phyloP scores from a whole-genome alignment of 495 filamentous ascomycete species.

The Podospora australis region DNA sequence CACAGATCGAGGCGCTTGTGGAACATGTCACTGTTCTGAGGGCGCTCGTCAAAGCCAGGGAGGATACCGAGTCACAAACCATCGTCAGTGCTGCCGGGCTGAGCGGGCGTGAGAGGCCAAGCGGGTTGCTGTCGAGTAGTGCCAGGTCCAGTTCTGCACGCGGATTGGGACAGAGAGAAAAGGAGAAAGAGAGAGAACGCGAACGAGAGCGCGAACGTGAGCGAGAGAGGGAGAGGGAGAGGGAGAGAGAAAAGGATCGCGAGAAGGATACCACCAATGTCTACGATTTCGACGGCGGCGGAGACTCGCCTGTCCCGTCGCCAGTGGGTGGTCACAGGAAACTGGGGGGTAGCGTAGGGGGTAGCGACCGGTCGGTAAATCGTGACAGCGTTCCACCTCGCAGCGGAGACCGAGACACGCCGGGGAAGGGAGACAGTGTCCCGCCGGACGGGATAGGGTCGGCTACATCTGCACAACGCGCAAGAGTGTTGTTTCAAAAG shows the following conservation, averaged over 20 bases:
- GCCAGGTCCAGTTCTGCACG: conserved; percentile 23
- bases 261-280: conserved; percentile 50
- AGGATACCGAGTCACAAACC: conserved; percentile 52
- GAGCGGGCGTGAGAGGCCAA: conserved; percentile 21
- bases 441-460: conserved; percentile 33
- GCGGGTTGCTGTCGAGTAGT: conserved; percentile 20
- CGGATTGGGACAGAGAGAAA: conserved; percentile 21
- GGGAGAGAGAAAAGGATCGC: conserved; percentile 20
- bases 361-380: conserved; percentile 32
- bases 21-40: conserved; percentile 41
- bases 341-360: conserved; percentile 49
- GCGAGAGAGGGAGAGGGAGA: conserved; percentile 15
- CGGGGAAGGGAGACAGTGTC: conserved; percentile 38
- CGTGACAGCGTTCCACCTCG: conserved; percentile 42
- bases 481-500: conserved; percentile 52
- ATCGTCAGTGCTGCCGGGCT: conserved; percentile 33
- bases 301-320: conserved; percentile 65
- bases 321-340: conserved; percentile 42
- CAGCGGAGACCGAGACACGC: conserved; percentile 36
- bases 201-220: conserved; percentile 14
- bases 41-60: conserved; percentile 48
- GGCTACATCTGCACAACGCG: conserved; percentile 28
- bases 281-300: conserved; percentile 63
- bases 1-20: conserved; percentile 31
- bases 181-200: conserved; percentile 18